Evolutionary conservation across 1,139 yeast species (phyloP).

Genomic region (Candida sanyaensis): DNA sequence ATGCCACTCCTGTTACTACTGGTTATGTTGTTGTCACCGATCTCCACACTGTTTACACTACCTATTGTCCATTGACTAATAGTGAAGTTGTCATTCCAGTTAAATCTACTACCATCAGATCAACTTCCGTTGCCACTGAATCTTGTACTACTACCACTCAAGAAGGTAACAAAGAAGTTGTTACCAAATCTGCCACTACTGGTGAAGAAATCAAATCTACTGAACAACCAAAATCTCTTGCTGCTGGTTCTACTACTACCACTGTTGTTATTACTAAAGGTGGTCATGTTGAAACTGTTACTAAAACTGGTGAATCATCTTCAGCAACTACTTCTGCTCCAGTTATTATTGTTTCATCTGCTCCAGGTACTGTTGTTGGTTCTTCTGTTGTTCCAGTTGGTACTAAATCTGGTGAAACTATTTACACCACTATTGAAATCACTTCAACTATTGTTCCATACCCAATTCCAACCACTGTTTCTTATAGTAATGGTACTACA

Average conservation of each 20-base stretch:
- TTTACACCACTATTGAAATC: constrained; percentile 8
- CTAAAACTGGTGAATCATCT: constrained; percentile 4
- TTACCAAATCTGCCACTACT: constrained; percentile 11
- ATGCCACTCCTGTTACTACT: constrained; percentile 30
- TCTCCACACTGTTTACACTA: constrained; percentile 29
- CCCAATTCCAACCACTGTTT: constrained; percentile 8
- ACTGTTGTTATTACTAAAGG: constrained; percentile 3
- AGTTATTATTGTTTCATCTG: not conserved
- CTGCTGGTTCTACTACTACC: constrained; percentile 2
- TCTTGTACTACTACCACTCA: not conserved
- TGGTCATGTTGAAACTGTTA: not conserved
- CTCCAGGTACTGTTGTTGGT: not conserved
- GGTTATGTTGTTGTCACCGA: constrained; percentile 34
- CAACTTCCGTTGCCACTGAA: constrained; percentile 3
- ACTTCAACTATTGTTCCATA: constrained; percentile 13
- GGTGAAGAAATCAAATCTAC: constrained; percentile 4
- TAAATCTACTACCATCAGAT: not conserved
- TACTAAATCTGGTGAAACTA: constrained; percentile 5
- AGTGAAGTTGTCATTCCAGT: constrained; percentile 11
- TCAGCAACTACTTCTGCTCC: constrained; percentile 4
- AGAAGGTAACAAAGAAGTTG: constrained; percentile 4
- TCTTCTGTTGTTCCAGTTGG: constrained; percentile 3
- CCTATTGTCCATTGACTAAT: constrained; percentile 32
- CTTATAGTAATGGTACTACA: not conserved
- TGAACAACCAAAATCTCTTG: constrained; percentile 3